These are phyloP conservation scores for Solanum etuberosum DNA, from an alignment of 257 asterid genomes.

Conservation along the genomic window DNA sequence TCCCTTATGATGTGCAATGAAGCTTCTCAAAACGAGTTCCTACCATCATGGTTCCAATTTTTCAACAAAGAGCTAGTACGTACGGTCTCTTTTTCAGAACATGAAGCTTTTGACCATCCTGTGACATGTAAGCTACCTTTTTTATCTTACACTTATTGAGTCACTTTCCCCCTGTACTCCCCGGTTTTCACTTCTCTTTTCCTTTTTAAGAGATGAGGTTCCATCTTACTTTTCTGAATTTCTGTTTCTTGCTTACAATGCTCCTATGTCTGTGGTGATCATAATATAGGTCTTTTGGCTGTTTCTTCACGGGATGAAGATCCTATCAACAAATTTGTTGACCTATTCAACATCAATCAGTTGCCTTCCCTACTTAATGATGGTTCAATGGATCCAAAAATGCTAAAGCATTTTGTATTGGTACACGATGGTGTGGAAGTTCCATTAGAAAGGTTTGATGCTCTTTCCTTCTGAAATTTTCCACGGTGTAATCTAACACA, in stretches of 20 bases:
- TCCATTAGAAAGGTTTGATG: slow-evolving; percentile 50
- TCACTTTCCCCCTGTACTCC: neutral
- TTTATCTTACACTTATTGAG: neutral
- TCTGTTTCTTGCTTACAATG: slow-evolving; percentile 13
- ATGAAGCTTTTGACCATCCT: slow-evolving; percentile 97
- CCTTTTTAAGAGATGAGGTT: slow-evolving; percentile 9
- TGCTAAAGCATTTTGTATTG: slow-evolving; percentile 76
- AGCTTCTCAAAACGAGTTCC: slow-evolving; percentile 60
- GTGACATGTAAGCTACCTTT: slow-evolving; percentile 69
- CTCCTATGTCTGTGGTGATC: slow-evolving; percentile 5
- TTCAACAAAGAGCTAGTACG: slow-evolving; percentile 80
- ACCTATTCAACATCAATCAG: slow-evolving; percentile 69
- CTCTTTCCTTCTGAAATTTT: slow-evolving; percentile 2
- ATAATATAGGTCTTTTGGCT: slow-evolving; percentile 70
- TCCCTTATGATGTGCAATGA: slow-evolving; percentile 21
- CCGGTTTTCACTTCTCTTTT: neutral
- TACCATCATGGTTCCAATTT: slow-evolving; percentile 82
- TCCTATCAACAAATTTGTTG: slow-evolving; percentile 69
- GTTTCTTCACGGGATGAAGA: slow-evolving; percentile 84
- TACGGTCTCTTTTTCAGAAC: slow-evolving; percentile 81
- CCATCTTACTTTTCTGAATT: neutral
- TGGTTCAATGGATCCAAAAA: slow-evolving; percentile 97
- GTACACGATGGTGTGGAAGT: slow-evolving; percentile 72
- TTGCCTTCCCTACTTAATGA: slow-evolving; percentile 77
- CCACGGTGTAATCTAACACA: neutral